Evolutionary conservation across 2,329 filamentous ascomycete genomes (phyloP).

Genomic region (Penicillium occitanis): DNA sequence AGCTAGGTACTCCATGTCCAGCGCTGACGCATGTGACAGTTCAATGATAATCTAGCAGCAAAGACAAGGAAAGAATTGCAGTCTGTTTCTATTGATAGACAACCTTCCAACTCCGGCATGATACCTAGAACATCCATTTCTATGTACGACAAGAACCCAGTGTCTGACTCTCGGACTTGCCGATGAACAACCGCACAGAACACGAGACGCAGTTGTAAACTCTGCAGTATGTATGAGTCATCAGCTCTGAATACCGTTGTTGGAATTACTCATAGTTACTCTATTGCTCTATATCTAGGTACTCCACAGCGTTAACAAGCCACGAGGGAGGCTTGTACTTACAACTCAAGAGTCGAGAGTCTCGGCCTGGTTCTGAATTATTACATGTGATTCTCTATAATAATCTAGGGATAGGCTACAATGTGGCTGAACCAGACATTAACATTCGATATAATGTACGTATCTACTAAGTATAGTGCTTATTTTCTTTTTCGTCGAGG

Average conservation of each 20-base stretch:
- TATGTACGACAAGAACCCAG: neutral
- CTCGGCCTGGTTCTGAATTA: neutral
- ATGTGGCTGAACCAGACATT: neutral
- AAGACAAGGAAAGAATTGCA: neutral
- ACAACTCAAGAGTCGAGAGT: neutral
- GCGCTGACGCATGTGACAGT: neutral
- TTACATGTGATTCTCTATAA: neutral
- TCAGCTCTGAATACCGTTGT: neutral
- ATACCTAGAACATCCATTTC: neutral
- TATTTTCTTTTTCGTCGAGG: conserved; percentile 7
- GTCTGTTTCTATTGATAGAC: neutral
- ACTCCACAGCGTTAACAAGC: neutral
- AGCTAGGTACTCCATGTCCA: neutral
- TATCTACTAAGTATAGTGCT: neutral
- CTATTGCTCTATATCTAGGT: no score
- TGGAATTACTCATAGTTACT: neutral
- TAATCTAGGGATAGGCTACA: neutral
- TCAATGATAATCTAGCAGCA: neutral
- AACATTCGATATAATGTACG: neutral
- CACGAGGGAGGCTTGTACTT: neutral
- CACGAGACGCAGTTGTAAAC: neutral
- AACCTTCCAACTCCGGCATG: neutral
- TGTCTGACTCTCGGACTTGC: neutral
- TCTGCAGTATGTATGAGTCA: neutral
- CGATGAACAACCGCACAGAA: neutral